These are phyloP conservation scores for Solanum peruvianum DNA, from an alignment of 257 asterid species.

Conservation along the genomic window DNA sequence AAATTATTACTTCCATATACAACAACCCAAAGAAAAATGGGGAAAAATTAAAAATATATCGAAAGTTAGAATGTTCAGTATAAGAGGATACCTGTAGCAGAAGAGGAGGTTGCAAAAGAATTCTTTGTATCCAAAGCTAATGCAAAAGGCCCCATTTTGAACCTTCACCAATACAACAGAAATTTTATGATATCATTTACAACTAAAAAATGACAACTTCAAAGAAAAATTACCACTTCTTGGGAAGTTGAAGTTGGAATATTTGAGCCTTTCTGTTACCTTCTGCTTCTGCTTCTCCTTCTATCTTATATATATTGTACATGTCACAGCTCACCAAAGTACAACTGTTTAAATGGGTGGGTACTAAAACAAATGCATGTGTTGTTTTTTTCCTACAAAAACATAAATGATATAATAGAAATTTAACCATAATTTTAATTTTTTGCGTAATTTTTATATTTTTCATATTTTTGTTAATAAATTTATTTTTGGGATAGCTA, in stretches of 20 bases:
- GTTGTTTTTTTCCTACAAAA: background rate
- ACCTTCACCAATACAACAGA: background rate
- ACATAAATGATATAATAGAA: background rate
- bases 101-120: constrained; percentile 16
- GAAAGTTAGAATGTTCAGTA: background rate
- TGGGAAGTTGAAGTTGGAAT: background rate
- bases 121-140: constrained; percentile 50
- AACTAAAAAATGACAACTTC: background rate
- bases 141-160: constrained; percentile 53
- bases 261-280: background rate
- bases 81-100: background rate
- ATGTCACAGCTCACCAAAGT: background rate
- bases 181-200: background rate
- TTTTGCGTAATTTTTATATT: too few species aligned
- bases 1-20: background rate
- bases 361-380: background rate
- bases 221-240: background rate
- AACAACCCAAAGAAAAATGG: background rate
- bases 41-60: background rate
- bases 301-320: background rate
- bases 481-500: too few species aligned
- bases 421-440: background rate
- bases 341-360: background rate
- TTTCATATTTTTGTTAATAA: too few species aligned
- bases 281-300: background rate